These are phyloP conservation scores for Penicillium rolfsii DNA, from an alignment of 2,329 filamentous ascomycete genomes.

Conservation along the genomic window DNA sequence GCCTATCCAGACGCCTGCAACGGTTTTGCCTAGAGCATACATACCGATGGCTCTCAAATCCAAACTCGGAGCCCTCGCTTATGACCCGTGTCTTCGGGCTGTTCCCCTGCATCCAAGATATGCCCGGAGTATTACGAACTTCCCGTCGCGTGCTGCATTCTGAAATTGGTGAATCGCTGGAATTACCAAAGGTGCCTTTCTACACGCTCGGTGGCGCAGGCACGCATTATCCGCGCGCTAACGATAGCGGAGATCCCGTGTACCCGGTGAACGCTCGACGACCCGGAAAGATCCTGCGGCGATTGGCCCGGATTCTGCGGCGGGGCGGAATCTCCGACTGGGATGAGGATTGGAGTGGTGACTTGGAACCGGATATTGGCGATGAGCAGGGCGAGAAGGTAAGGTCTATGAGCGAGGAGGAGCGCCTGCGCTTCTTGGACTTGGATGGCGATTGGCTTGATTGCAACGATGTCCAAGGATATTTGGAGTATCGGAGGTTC, in stretches of 20 bases:
- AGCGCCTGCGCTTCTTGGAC: conserved; percentile 54
- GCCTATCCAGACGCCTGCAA: conserved; percentile 73
- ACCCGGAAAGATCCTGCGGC: conserved; percentile 29
- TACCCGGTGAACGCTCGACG: conserved; percentile 38
- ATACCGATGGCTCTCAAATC: conserved; percentile 57
- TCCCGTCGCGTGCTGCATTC: conserved; percentile 21
- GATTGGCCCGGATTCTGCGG: conserved; percentile 24
- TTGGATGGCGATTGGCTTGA: conserved; percentile 79
- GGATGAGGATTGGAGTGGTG: conserved; percentile 32
- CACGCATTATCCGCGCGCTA: conserved; percentile 61
- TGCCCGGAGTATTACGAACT: conserved; percentile 22
- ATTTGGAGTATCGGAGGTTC: conserved; percentile 54
- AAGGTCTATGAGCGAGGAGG: conserved; percentile 25
- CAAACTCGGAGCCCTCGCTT: conserved; percentile 19
- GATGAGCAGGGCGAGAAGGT: conserved; percentile 10
- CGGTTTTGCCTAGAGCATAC: conserved; percentile 67
- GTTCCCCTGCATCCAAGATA: conserved; percentile 31
- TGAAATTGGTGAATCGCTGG: conserved; percentile 28
- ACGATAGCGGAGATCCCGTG: conserved; percentile 41
- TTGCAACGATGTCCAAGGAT: conserved; percentile 73
- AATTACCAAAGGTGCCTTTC: conserved; percentile 27
- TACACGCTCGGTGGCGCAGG: conserved; percentile 65
- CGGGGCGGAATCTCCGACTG: conserved; percentile 28
- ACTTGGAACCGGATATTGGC: conserved; percentile 14
- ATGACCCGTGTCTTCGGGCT: conserved; percentile 33